A percentile compares a stretch with the other conserved stretches of the same genome.
Conservation (phyloP, 306 rosid species). For the Trichosanthes cucumerina region DNA sequence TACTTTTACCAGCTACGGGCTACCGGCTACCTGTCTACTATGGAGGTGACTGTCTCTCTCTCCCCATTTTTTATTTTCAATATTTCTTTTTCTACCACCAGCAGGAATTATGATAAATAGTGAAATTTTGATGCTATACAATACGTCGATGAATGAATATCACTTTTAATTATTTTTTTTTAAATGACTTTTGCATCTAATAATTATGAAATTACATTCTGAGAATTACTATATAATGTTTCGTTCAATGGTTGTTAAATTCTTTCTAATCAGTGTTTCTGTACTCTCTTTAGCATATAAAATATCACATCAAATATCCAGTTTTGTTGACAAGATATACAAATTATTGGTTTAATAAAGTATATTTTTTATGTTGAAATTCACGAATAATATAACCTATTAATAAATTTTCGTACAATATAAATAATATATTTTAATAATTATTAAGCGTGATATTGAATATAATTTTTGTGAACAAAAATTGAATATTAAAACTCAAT, state of each 20-base stretch:
- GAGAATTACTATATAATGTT: not conserved
- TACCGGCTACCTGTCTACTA: not conserved
- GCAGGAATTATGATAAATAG: not conserved
- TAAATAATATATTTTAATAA: not conserved
- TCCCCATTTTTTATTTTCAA: not conserved
- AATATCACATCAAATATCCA: not conserved
- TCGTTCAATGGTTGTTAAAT: not conserved
- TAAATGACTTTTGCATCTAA: no score
- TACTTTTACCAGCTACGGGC: not conserved
- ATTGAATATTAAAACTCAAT: not conserved
- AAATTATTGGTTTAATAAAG: not conserved
- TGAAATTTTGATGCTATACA: not conserved
- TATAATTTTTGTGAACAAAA: no score
- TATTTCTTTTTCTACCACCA: not conserved
- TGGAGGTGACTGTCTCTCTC: not conserved
- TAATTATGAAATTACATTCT: no score
- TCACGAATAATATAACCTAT: not conserved
- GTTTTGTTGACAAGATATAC: not conserved
- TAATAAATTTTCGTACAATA: not conserved
- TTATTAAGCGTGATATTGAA: not conserved
- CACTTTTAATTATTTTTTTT: not conserved
- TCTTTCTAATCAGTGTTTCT: not conserved
- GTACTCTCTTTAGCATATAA: not conserved
- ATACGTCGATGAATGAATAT: not conserved
- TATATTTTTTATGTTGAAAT: not conserved